phyloP scores from a whole-genome alignment of 768 basidiomycete species.

The Tephrocybe rancida region DNA sequence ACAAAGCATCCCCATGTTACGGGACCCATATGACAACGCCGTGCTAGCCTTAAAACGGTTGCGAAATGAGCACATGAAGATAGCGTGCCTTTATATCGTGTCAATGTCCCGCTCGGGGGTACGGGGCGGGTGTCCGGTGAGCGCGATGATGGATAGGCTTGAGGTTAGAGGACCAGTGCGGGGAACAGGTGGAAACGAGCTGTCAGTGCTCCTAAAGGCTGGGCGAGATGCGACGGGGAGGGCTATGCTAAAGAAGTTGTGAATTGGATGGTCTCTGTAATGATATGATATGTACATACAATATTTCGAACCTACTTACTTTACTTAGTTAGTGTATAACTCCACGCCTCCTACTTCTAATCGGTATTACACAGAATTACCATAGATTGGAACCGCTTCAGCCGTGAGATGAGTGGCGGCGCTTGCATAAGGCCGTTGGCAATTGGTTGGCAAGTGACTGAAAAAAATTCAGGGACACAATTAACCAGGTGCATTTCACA shows the following conservation, averaged over 20 bases:
- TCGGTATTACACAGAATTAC: constrained; percentile 5
- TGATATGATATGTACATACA: constrained; percentile 10
- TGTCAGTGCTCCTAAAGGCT: constrained; percentile 82
- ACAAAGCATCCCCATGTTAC: constrained; percentile 54
- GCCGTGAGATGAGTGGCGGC: background rate
- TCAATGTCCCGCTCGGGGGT: constrained; percentile 71
- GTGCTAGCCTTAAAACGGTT: constrained; percentile 80
- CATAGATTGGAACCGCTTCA: constrained; percentile 4
- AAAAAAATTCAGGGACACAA: background rate
- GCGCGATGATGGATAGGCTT: constrained; percentile 54
- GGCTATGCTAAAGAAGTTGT: constrained; percentile 50
- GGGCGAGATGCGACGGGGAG: constrained; percentile 86
- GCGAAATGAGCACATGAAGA: constrained; percentile 86
- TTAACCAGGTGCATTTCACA: constrained; percentile 8
- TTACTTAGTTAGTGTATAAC: constrained; percentile 17
- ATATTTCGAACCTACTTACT: constrained; percentile 13
- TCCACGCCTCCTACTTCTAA: constrained; percentile 7
- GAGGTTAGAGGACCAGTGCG: constrained; percentile 54
- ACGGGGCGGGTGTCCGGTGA: constrained; percentile 51
- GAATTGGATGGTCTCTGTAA: constrained; percentile 4
- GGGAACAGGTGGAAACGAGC: constrained; percentile 90
- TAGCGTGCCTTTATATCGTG: constrained; percentile 87
- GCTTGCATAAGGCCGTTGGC: background rate
- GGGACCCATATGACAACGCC: constrained; percentile 78
- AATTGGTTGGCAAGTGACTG: background rate